Evolutionary conservation across 768 basidiomycete species (phyloP), one percentile per base, ranked within the genome.

Genomic region (Suillus brevipes): DNA sequence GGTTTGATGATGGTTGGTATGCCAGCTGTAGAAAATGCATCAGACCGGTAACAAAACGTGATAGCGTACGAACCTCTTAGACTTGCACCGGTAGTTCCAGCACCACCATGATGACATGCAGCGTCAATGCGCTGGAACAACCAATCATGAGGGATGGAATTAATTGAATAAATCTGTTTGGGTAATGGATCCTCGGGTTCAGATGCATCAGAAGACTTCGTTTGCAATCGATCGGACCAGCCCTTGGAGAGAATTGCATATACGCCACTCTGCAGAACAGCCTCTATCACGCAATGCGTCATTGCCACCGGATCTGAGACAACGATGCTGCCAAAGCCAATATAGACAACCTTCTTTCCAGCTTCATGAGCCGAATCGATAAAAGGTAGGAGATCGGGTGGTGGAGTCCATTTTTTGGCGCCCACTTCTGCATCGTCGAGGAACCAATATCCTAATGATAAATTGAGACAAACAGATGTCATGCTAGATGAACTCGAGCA

Each of bases 61-160:
- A 55, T 42, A 47, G 18, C 40, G 43, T 7, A 73, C 84, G 62
- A 66, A 95, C 94, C 95, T 84, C 95, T 82, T 68, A 97, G 79
- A 79, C 93, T 95, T 20, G 97, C 97, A 10, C 96, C 96, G 1
- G 95, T 96, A 3, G 97, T 97, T 25, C 97, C 97, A 5, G 97
- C 95, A 62, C 97, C 97, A 65, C 97, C 97, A 72, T 99, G 97
- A 80, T 99, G 97, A 68, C 96, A 97, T 20, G 94, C 94, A n/a
- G 95, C 97, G 73, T 96, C 92, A 65, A 99, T 94, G 53, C 89
- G 86, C 68, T 84, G 85, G 81, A 99, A 99, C 58, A 99, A 77
- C 97, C 97, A 99, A 74, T 98, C 94, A 68, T 97, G 95, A 42
- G 96, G 95, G 62, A 97, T 85, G 5, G 94, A 93, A 23, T 89